A percentile compares a stretch with the other conserved stretches of the same genome.
Evolutionary conservation across 179 eudicot species (phyloP).

Genomic region (Silene vulgaris): DNA sequence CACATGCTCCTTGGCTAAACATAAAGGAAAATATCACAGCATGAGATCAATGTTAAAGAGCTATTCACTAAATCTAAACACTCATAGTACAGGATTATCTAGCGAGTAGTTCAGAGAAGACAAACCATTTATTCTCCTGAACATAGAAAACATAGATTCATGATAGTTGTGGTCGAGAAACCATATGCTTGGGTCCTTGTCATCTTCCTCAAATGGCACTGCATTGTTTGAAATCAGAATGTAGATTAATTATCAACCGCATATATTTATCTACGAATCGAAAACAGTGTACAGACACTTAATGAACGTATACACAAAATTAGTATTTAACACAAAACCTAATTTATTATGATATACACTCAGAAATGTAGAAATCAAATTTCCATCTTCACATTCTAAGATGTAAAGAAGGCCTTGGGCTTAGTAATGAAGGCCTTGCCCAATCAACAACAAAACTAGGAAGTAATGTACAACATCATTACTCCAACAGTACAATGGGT

Average conservation of each 20-base stretch:
- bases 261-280: neutral
- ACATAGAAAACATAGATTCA: conserved; percentile 92
- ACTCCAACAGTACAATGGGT: too few species aligned
- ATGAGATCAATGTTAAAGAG: neutral
- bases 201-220: conserved; percentile 99
- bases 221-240: conserved; percentile 25
- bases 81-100: neutral
- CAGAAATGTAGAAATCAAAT: neutral
- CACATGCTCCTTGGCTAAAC: conserved; percentile 94
- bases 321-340: neutral
- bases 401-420: neutral
- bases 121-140: conserved; percentile 83
- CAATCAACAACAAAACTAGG: neutral
- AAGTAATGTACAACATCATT: neutral
- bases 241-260: neutral
- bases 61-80: neutral
- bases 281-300: neutral
- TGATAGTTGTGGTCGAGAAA: conserved; percentile 98
- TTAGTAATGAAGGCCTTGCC: neutral
- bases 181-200: conserved; percentile 92
- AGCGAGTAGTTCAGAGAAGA: neutral
- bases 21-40: neutral
- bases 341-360: neutral
- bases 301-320: too few species aligned
- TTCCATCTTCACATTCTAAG: neutral